phyloP scores from a whole-genome alignment of 1,139 yeast species.

The Hyphopichia khmerensis region DNA sequence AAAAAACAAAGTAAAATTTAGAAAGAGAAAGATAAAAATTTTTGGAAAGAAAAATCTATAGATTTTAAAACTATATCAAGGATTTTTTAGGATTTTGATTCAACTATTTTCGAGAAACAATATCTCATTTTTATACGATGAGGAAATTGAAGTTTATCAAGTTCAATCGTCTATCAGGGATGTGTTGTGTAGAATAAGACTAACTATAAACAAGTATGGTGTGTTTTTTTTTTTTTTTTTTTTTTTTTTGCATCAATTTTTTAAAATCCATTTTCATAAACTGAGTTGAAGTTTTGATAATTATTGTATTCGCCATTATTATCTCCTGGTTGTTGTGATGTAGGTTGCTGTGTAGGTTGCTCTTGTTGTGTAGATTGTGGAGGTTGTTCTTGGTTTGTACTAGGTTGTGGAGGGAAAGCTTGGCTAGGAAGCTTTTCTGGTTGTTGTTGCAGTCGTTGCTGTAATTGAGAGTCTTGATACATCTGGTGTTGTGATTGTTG shows the following conservation, averaged over 20 bases:
- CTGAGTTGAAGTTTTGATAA: conserved; percentile 11
- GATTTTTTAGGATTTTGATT: too few species aligned
- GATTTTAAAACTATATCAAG: too few species aligned
- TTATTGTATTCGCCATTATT: conserved; percentile 9
- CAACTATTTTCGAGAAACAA: too few species aligned
- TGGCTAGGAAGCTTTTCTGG: conserved; percentile 1
- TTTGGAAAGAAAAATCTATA: too few species aligned
- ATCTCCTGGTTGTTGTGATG: conserved; percentile 5
- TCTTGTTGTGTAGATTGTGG: conserved; percentile 5
- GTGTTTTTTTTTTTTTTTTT: background rate
- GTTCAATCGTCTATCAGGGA: too few species aligned
- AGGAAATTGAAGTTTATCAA: too few species aligned
- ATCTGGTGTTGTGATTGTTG: conserved; percentile 3
- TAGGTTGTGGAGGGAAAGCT: background rate
- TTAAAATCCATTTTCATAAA: conserved; percentile 9
- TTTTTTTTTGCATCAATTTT: background rate
- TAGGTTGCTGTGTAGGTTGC: conserved; percentile 1
- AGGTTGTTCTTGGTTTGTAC: conserved; percentile 3
- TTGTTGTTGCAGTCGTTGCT: conserved; percentile 4
- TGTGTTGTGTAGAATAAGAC: too few species aligned
- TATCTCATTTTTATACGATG: too few species aligned
- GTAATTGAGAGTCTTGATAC: background rate
- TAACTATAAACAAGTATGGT: background rate
- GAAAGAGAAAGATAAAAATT: too few species aligned
- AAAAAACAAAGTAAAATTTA: too few species aligned